Evolutionary conservation across 345 rosid species (phyloP).

Genomic region (Gossypium anomalum): DNA sequence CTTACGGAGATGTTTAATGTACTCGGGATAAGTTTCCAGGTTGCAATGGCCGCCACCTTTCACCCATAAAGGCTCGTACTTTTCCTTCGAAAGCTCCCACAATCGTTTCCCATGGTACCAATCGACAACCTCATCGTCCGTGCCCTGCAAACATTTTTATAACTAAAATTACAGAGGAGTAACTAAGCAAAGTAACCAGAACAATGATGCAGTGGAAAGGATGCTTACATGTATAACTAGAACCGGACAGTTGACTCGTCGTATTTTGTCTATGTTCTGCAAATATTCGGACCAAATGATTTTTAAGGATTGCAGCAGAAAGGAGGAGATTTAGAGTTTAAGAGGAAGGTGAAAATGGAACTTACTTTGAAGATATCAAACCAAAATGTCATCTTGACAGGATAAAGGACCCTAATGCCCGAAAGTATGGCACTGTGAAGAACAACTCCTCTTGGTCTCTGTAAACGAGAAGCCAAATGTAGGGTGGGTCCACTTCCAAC

Average conservation of each 20-base stretch:
- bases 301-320: not conserved
- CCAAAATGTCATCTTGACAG: slow-evolving; percentile 93
- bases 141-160: slow-evolving; percentile 58
- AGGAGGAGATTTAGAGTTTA: not conserved
- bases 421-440: slow-evolving; percentile 98
- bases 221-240: slow-evolving; percentile 89
- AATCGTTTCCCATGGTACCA: slow-evolving; percentile 83
- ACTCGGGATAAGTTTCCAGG: slow-evolving; percentile 90
- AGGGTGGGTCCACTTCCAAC: slow-evolving; percentile 97
- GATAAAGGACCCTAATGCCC: slow-evolving; percentile 86
- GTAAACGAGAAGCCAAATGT: slow-evolving; percentile 72
- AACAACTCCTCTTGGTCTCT: slow-evolving; percentile 72
- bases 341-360: not conserved
- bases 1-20: slow-evolving; percentile 77
- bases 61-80: slow-evolving; percentile 91
- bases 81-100: slow-evolving; percentile 91
- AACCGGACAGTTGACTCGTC: slow-evolving; percentile 79
- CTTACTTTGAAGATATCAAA: slow-evolving; percentile 87
- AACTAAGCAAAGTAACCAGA: not conserved
- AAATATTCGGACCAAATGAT: slow-evolving; percentile 17
- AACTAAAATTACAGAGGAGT: not conserved
- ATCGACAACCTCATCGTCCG: slow-evolving; percentile 83
- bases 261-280: slow-evolving; percentile 97
- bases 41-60: slow-evolving; percentile 99
- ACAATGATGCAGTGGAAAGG: not conserved